Conservation (phyloP, 805 yeast species). For the Candida nonsorbophila region DNA sequence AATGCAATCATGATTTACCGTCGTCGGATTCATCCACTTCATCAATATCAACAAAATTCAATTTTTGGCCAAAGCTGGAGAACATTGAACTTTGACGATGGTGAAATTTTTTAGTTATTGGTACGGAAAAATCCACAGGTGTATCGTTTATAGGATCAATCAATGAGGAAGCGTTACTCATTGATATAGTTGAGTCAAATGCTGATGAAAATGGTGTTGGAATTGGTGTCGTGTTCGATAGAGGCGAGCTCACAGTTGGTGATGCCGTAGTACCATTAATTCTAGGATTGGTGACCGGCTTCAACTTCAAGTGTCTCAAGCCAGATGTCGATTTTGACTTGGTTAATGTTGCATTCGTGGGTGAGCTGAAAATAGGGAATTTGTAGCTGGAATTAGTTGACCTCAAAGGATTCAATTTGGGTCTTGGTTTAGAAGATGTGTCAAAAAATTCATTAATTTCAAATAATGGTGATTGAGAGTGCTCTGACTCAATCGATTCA, state of each 20-base stretch:
- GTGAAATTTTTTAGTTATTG: slow-evolving; percentile 10
- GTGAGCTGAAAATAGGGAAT: slow-evolving; percentile 1
- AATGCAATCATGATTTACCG: no score
- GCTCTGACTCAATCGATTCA: slow-evolving; percentile 11
- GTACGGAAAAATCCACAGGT: slow-evolving; percentile 32
- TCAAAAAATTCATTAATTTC: slow-evolving; percentile 11
- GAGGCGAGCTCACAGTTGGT: slow-evolving; percentile 31
- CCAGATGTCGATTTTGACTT: slow-evolving; percentile 2
- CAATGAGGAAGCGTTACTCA: slow-evolving; percentile 8
- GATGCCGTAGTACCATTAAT: slow-evolving; percentile 13
- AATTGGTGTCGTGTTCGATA: slow-evolving; percentile 24
- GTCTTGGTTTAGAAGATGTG: slow-evolving; percentile 1
- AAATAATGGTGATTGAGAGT: slow-evolving; percentile 18
- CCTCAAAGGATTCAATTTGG: slow-evolving; percentile 1
- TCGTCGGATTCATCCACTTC: slow-evolving; percentile 19
- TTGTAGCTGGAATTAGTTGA: not conserved
- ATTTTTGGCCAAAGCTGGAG: no score
- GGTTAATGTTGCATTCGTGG: slow-evolving; percentile 1
- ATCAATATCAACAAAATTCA: slow-evolving; percentile 15
- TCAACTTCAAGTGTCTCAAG: not conserved
- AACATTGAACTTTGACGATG: no score
- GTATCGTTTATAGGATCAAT: slow-evolving; percentile 36
- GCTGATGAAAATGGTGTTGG: slow-evolving; percentile 19
- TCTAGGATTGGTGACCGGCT: slow-evolving; percentile 1
- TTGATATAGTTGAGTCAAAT: slow-evolving; percentile 7